Evolutionary conservation across 345 rosid species (phyloP).

Genomic region (Excoecaria cochinchinensis): DNA sequence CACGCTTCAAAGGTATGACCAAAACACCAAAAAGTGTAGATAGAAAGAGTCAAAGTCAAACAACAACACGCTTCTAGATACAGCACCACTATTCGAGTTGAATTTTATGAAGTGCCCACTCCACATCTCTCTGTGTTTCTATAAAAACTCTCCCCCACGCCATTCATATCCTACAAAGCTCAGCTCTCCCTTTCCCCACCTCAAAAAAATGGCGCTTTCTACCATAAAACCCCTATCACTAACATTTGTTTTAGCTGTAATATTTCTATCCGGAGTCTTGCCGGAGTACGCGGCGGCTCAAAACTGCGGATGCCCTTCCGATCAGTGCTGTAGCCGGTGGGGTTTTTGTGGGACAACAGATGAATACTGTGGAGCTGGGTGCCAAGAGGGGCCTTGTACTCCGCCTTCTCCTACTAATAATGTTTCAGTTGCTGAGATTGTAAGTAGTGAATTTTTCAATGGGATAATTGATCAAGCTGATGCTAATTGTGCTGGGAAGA

Average conservation of each 20-base stretch:
- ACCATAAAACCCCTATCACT: background rate
- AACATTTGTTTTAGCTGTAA: background rate
- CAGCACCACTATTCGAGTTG: background rate
- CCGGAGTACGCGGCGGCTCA: slow-evolving; percentile 28
- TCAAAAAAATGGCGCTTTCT: background rate
- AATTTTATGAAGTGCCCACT: background rate
- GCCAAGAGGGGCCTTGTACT: slow-evolving; percentile 49
- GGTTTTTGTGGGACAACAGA: slow-evolving; percentile 43
- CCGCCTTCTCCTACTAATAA: slow-evolving; percentile 14
- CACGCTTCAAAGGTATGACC: background rate
- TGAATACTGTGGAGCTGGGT: slow-evolving; percentile 44
- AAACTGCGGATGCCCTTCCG: slow-evolving; percentile 51
- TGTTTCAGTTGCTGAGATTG: slow-evolving; percentile 38
- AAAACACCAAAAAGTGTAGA: background rate
- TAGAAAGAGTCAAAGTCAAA: background rate
- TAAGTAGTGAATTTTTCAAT: slow-evolving; percentile 44
- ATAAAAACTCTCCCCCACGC: background rate
- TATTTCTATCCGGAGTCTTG: slow-evolving; percentile 7
- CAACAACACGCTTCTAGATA: background rate
- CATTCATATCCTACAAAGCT: background rate
- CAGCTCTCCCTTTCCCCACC: background rate
- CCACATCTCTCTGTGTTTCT: background rate
- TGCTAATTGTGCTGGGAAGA: slow-evolving; percentile 50
- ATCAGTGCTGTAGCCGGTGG: slow-evolving; percentile 44
- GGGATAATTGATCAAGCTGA: slow-evolving; percentile 45